Conservation (phyloP, 768 basidiomycete genomes). For the Boletus huronensis region DNA sequence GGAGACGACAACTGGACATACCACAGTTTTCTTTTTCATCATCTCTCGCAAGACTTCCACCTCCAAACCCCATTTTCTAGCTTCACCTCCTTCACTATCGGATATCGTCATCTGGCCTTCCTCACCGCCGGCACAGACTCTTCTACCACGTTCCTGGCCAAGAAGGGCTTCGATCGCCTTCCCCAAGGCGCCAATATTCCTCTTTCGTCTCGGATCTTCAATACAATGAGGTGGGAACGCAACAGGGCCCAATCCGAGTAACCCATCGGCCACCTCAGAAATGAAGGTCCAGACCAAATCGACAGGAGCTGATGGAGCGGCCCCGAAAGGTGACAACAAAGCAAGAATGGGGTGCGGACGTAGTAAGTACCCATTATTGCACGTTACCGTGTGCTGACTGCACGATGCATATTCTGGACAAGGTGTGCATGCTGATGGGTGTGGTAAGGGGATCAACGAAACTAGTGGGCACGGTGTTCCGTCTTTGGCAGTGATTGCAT, state of each 20-base stretch:
- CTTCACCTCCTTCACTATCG: conserved; percentile 61
- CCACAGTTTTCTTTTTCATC: conserved; percentile 56
- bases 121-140: conserved; percentile 57
- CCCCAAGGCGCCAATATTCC: conserved; percentile 69
- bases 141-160: conserved; percentile 59
- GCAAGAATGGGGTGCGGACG: conserved; percentile 57
- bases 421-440: conserved; percentile 63
- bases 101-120: conserved; percentile 20
- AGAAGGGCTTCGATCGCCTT: conserved; percentile 65
- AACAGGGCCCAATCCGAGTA: conserved; percentile 74
- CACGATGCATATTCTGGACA: conserved; percentile 73
- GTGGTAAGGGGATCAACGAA: conserved; percentile 51
- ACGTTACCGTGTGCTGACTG: conserved; percentile 51
- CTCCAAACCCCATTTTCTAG: conserved; percentile 72
- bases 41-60: conserved; percentile 53
- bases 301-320: conserved; percentile 37
- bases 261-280: conserved; percentile 53
- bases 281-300: conserved; percentile 47
- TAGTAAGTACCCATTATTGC: conserved; percentile 65
- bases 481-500: conserved; percentile 28
- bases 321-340: conserved; percentile 38
- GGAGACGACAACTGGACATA: conserved; percentile 31
- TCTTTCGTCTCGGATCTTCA: conserved; percentile 73
- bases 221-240: conserved; percentile 73
- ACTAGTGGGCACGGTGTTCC: conserved; percentile 50